phyloP scores from a whole-genome alignment of 331 rosid species.

The Spiraea crenata region DNA sequence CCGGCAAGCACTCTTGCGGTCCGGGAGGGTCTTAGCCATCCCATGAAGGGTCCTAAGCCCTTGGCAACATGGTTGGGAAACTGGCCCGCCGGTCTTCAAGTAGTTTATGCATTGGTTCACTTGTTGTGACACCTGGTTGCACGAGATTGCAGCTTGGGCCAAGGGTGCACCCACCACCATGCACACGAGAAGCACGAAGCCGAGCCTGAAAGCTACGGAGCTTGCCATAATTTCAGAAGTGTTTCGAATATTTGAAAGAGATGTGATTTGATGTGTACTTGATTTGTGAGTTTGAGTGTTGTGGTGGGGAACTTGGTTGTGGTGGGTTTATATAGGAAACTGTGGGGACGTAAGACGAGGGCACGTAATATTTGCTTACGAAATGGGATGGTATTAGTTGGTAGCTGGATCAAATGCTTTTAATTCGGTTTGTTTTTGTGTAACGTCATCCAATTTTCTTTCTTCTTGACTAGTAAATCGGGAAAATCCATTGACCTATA shows the following conservation, averaged over 20 bases:
- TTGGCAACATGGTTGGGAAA: constrained; percentile 1
- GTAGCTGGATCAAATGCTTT: constrained; percentile 1
- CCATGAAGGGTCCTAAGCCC: not conserved
- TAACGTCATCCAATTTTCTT: not conserved
- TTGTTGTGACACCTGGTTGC: not conserved
- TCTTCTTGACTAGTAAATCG: no score
- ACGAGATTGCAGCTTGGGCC: not conserved
- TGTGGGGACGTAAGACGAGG: not conserved
- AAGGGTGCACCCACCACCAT: constrained; percentile 13
- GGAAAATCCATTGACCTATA: no score
- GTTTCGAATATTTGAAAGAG: not conserved
- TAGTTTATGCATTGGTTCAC: not conserved
- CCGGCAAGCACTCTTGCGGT: constrained; percentile 6
- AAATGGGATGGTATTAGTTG: constrained; percentile 7
- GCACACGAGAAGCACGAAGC: not conserved
- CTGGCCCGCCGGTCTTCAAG: not conserved
- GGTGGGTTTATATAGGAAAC: constrained; percentile 1
- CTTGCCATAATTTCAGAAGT: not conserved
- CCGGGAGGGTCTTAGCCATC: not conserved
- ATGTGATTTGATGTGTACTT: not conserved
- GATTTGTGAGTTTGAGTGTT: not conserved
- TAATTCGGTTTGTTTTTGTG: not conserved
- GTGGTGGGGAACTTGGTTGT: not conserved
- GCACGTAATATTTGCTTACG: not conserved
- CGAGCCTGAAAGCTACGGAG: constrained; percentile 6